Conservation (phyloP, 148 eudicot species). For the Rhododendron griersonianum region DNA sequence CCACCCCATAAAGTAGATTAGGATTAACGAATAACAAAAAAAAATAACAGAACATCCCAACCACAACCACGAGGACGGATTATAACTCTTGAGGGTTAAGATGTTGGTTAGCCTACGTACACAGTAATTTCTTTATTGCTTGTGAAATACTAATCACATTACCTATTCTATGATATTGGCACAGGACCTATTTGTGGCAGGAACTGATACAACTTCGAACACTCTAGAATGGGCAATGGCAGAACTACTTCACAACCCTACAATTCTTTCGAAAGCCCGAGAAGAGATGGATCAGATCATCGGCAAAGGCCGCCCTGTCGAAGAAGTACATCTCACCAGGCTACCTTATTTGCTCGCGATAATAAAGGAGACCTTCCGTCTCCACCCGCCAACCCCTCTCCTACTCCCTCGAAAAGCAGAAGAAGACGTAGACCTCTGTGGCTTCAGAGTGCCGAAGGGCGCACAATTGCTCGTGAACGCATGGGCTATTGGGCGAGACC, state of each 20-base stretch:
- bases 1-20: no score
- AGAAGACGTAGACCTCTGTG: background rate
- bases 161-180: background rate
- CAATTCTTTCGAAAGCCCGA: background rate
- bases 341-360: background rate
- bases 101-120: background rate
- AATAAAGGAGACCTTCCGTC: background rate
- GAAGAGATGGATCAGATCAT: background rate
- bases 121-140: background rate
- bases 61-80: no score
- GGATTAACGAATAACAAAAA: no score
- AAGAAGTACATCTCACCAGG: background rate
- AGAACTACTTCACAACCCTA: background rate
- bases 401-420: slow-evolving; percentile 1
- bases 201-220: background rate
- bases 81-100: background rate
- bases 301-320: background rate
- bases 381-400: background rate
- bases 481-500: background rate
- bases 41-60: no score
- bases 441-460: background rate
- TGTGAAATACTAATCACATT: background rate
- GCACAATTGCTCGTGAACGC: background rate
- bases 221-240: slow-evolving; percentile 6
- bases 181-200: background rate